Base-by-base conservation (phyloP, 208 protist species). In the Wallacemonas sp. region DNA sequence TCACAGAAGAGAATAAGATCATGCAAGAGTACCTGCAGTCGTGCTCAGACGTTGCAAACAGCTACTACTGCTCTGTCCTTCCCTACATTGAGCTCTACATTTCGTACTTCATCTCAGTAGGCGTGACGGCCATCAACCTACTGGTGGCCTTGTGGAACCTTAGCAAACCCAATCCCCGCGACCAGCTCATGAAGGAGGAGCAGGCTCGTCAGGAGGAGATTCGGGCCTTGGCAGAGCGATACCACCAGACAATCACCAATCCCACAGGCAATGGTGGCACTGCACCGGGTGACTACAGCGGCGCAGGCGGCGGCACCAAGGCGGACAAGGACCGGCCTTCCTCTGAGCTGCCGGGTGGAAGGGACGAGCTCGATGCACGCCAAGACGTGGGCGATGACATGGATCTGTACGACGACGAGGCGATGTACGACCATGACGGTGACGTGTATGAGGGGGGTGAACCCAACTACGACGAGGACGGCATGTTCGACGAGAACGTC, bases 1-100 rank as follows among this genome's bases (percentile, higher is more conserved):
- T 92, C 12, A 76, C 42, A 0, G 10, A 33, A 3, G 80, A 95
- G 41, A 89, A 91, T 60, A 21, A 65, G 15, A 55, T 87, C 12
- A 61, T 95, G 66, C 41, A 60, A n/a, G 37, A 83, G 24, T 95
- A 92, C 72, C n/a, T 93, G 17, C 30, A 19, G 1, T 63, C 50
- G 32, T 95, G 89, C 70, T 33, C 42, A 15, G 2, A 30, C 6
- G 13, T 10, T 13, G 0, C 10, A 5, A 61, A 36, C 0, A 12
- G 38, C 6, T 71, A 60, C 24, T 91, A 91, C 73, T 71, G 69
- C 71, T 71, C 64, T 1, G 67, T 81, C 27, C 52, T 66, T 3
- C 77, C 81, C n/a, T 86, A 73, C 59, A 63, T 85, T 12, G 89
- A 92, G 71, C 68, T 95, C 10, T 78, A 82, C 34, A 71, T 91